phyloP scores from a whole-genome alignment of 352 stramenopile species.

The Phytophthora syringae region DNA sequence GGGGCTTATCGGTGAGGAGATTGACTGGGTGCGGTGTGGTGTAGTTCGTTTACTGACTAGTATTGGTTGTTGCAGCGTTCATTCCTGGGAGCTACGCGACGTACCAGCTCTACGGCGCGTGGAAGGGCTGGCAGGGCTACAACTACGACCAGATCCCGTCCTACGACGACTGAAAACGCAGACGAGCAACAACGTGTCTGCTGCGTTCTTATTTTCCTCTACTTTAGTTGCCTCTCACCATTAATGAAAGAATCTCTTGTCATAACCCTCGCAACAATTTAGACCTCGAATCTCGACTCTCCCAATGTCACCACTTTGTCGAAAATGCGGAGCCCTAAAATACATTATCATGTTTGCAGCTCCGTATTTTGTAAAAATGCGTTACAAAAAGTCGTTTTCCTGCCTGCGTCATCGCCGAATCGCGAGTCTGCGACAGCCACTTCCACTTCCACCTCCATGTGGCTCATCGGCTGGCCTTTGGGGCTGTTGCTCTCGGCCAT shows the following conservation, averaged over 20 bases:
- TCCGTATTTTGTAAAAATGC: no score
- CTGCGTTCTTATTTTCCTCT: no score
- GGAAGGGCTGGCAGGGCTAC: constrained; percentile 87
- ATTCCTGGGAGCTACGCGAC: constrained; percentile 85
- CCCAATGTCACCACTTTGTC: no score
- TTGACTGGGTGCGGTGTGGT: not conserved
- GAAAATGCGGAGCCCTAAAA: no score
- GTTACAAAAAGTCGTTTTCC: constrained; percentile 19
- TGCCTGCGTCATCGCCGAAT: constrained; percentile 31
- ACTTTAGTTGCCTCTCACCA: no score
- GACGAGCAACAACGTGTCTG: not conserved
- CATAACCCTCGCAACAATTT: no score
- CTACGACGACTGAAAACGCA: constrained; percentile 71
- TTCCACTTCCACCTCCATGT: constrained; percentile 27
- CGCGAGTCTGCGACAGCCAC: constrained; percentile 14
- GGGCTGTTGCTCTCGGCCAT: constrained; percentile 77
- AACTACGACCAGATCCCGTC: constrained; percentile 85
- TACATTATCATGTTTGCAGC: no score
- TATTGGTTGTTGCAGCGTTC: constrained; percentile 56
- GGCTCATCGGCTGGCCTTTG: constrained; percentile 77
- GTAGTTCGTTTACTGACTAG: not conserved
- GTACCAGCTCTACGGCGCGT: constrained; percentile 81
- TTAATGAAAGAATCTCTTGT: no score
- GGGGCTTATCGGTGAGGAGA: constrained; percentile 69
- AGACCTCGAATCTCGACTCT: no score